Conservation (phyloP, 257 asterid species). For the Gentiana straminea region DNA sequence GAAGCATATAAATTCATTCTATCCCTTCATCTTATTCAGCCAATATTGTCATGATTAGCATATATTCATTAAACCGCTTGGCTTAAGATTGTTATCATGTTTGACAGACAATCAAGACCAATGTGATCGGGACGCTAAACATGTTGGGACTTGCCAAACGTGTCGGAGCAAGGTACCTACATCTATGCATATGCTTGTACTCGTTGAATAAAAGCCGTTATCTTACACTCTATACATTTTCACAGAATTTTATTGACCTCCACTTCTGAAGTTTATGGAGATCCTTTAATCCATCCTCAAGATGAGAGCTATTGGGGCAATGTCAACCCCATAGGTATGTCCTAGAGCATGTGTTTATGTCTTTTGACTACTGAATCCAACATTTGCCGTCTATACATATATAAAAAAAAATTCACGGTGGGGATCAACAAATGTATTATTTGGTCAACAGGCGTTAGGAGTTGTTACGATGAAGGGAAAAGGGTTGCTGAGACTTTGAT, state of each 20-base stretch:
- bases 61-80: not conserved
- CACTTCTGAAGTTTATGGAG: constrained; percentile 95
- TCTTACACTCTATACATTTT: constrained; percentile 3
- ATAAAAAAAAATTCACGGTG: no score
- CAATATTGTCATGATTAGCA: not conserved
- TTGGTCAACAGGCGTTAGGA: constrained; percentile 72
- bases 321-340: constrained; percentile 86
- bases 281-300: constrained; percentile 94
- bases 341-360: not conserved
- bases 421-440: not conserved
- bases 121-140: constrained; percentile 88
- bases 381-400: no score
- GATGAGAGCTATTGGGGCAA: constrained; percentile 98
- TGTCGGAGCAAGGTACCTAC: constrained; percentile 83
- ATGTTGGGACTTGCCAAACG: constrained; percentile 99
- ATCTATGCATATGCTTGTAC: not conserved
- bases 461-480: constrained; percentile 94
- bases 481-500: constrained; percentile 94
- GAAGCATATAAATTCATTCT: not conserved
- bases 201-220: not conserved
- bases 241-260: constrained; percentile 86
- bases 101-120: constrained; percentile 85
- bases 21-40: not conserved
- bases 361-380: not conserved
- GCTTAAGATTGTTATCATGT: not conserved